Evolutionary conservation across 495 filamentous ascomycete species (phyloP).

Genomic region (Podospora anserina): DNA sequence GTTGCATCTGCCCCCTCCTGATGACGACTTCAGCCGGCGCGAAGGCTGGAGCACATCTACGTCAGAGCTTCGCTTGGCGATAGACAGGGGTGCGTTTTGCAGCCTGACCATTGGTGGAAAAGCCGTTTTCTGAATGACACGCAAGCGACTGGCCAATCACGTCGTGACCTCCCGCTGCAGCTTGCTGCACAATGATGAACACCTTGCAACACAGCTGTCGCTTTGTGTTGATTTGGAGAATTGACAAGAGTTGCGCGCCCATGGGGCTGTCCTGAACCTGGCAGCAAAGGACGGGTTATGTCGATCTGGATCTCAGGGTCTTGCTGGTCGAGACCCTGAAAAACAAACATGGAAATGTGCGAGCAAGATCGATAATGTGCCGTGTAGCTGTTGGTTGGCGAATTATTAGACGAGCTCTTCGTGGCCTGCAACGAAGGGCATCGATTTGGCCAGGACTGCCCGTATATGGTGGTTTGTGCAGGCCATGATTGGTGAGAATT

Average conservation of each 20-base stretch:
- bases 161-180: not conserved
- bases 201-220: not conserved
- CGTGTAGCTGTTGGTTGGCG: not conserved
- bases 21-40: conserved; percentile 9
- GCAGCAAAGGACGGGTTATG: not conserved
- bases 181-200: conserved; percentile 16
- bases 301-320: not conserved
- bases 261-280: not conserved
- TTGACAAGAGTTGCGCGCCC: not conserved
- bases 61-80: conserved; percentile 23
- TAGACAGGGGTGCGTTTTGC: not conserved
- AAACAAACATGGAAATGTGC: not conserved
- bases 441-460: not conserved
- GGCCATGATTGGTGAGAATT: not conserved
- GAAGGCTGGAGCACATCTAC: conserved; percentile 20
- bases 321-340: not conserved
- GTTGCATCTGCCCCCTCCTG: conserved; percentile 9
- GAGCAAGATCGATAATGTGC: not conserved
- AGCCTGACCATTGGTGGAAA: conserved; percentile 13
- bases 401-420: not conserved
- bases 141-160: conserved; percentile 10
- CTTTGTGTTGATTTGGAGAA: not conserved
- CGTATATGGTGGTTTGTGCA: not conserved
- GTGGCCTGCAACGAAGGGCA: not conserved
- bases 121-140: not conserved